Evolutionary conservation across 768 basidiomycete genomes (phyloP).

Genomic region (Tulasnella calospora): DNA sequence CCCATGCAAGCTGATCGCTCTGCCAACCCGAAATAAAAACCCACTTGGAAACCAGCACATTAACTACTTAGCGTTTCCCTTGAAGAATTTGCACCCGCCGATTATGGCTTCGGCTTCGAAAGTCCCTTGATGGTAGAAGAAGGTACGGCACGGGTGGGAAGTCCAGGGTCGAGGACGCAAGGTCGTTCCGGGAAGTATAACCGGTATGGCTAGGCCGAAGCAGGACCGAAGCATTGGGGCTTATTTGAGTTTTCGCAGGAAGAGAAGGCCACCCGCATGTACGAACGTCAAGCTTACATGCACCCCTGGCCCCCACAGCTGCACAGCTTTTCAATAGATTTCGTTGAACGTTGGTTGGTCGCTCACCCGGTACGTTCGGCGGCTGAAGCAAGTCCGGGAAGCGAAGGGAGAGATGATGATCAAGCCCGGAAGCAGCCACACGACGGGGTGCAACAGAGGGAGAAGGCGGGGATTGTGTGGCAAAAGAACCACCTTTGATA

Average conservation of each 20-base stretch:
- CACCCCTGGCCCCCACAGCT: background rate
- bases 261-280: background rate
- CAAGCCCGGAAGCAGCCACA: background rate
- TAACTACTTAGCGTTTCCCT: background rate
- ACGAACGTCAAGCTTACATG: background rate
- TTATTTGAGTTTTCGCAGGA: constrained; percentile 3
- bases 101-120: background rate
- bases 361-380: background rate
- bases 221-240: background rate
- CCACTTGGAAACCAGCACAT: background rate
- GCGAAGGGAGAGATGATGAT: background rate
- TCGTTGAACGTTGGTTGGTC: background rate
- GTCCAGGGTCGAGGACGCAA: background rate
- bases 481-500: background rate
- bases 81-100: background rate
- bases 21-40: background rate
- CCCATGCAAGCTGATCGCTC: background rate
- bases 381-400: background rate
- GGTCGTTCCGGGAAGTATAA: background rate
- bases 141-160: background rate
- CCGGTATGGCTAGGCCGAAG: background rate
- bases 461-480: background rate
- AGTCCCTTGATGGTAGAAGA: background rate
- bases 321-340: background rate
- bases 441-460: background rate